phyloP scores from a whole-genome alignment of 129 eudicot genomes.

The Dittrichia graveolens region DNA sequence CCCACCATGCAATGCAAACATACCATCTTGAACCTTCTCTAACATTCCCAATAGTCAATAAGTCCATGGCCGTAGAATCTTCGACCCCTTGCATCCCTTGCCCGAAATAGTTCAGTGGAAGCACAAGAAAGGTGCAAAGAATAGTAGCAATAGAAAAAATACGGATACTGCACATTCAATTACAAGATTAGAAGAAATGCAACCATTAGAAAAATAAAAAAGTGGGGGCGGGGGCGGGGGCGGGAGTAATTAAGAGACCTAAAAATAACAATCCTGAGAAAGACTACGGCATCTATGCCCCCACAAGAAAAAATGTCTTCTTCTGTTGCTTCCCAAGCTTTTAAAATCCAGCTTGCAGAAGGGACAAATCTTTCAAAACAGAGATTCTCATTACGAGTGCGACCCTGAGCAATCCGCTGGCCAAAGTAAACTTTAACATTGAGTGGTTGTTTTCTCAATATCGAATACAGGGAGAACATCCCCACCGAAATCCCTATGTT shows the following conservation, averaged over 20 bases:
- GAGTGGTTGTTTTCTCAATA: constrained; percentile 92
- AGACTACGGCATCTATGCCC: constrained; percentile 90
- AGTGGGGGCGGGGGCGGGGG: no score
- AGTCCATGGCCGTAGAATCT: constrained; percentile 55
- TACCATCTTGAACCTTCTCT: constrained; percentile 82
- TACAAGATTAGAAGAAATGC: background rate
- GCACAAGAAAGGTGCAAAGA: constrained; percentile 80
- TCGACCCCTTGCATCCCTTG: constrained; percentile 47
- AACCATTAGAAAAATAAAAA: background rate
- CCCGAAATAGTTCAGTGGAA: constrained; percentile 88
- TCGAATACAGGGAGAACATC: constrained; percentile 66
- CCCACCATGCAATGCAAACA: background rate
- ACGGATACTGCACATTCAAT: constrained; percentile 58
- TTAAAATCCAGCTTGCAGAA: constrained; percentile 85
- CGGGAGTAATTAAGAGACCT: constrained; percentile 37
- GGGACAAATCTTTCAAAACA: constrained; percentile 71
- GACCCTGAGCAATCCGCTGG: constrained; percentile 59
- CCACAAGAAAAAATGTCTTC: constrained; percentile 71
- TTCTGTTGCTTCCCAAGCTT: constrained; percentile 90
- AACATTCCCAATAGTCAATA: constrained; percentile 82
- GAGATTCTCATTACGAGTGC: constrained; percentile 32
- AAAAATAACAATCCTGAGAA: constrained; percentile 65
- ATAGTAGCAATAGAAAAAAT: constrained; percentile 75
- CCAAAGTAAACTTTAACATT: constrained; percentile 78
- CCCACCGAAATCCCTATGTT: constrained; percentile 62